Percentiles rank a stretch among this genome's conserved stretches.
Conservation (phyloP, 2,329 filamentous ascomycete genomes). For the Knoxdaviesia capensis region DNA sequence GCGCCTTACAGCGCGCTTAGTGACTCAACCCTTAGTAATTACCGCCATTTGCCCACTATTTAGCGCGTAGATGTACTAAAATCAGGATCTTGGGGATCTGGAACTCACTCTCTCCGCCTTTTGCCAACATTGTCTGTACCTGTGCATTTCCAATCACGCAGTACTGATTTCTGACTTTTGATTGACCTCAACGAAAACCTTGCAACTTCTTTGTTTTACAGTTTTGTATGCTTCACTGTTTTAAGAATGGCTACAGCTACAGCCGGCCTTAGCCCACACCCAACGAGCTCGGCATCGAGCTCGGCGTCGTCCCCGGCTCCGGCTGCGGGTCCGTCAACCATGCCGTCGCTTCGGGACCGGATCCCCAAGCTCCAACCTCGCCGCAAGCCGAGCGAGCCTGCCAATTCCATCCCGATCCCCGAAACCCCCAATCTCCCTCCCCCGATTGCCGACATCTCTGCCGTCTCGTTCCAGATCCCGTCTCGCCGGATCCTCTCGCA, state of each 20-base stretch:
- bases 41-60: no score
- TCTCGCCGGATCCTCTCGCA: conserved; percentile 63
- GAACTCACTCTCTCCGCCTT: no score
- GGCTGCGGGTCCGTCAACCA: conserved; percentile 5
- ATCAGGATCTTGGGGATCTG: no score
- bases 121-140: no score
- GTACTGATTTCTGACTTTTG: no score
- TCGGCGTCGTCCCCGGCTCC: not conserved
- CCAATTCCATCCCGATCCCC: conserved; percentile 45
- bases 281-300: no score
- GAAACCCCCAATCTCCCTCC: conserved; percentile 54
- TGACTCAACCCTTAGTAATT: no score
- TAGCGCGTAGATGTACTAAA: no score
- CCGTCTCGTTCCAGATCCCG: conserved; percentile 44
- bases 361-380: conserved; percentile 51
- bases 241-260: not conserved
- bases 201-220: not conserved
- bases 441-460: conserved; percentile 36
- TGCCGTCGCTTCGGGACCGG: conserved; percentile 23
- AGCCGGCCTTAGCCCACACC: no score
- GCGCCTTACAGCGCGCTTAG: no score
- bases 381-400: conserved; percentile 22
- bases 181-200: not conserved
- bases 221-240: no score
- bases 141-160: no score